Conservation (phyloP, 257 asterid species). For the Thymus mandschuricus region DNA sequence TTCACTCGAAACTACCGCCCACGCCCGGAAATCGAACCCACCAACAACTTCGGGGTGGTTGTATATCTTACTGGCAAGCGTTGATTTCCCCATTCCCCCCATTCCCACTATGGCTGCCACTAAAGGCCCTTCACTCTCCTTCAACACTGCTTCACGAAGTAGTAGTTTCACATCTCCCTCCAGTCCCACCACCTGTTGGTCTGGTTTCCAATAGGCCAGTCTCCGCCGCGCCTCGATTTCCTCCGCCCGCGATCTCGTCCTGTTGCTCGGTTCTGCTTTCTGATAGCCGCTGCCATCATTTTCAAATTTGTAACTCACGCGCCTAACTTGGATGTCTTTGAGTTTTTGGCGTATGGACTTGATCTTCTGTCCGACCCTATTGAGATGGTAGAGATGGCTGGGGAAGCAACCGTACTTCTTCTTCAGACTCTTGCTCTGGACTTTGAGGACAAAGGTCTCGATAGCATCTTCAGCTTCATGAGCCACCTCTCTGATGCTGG, state of each 20-base stretch:
- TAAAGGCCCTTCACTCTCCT: slow-evolving; percentile 2
- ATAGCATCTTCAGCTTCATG: too few species aligned
- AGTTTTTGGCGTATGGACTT: too few species aligned
- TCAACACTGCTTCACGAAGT: not conserved
- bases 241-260: not conserved
- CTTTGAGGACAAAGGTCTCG: too few species aligned
- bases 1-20: slow-evolving; percentile 33
- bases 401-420: too few species aligned
- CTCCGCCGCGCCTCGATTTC: not conserved
- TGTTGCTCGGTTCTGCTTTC: not conserved
- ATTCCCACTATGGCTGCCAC: slow-evolving; percentile 24
- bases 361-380: too few species aligned
- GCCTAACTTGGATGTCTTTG: too few species aligned
- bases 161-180: slow-evolving; percentile 6
- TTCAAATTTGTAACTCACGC: too few species aligned
- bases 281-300: too few species aligned
- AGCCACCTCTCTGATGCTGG: too few species aligned
- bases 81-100: slow-evolving; percentile 29
- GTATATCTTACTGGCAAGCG: slow-evolving; percentile 31
- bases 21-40: slow-evolving; percentile 26
- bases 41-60: not conserved
- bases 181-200: slow-evolving; percentile 7
- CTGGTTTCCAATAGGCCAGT: not conserved
- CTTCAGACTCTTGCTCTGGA: too few species aligned
- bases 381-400: too few species aligned